Evolutionary conservation across 2,329 filamentous ascomycete genomes (phyloP).

Genomic region (Colletotrichum destructivum): DNA sequence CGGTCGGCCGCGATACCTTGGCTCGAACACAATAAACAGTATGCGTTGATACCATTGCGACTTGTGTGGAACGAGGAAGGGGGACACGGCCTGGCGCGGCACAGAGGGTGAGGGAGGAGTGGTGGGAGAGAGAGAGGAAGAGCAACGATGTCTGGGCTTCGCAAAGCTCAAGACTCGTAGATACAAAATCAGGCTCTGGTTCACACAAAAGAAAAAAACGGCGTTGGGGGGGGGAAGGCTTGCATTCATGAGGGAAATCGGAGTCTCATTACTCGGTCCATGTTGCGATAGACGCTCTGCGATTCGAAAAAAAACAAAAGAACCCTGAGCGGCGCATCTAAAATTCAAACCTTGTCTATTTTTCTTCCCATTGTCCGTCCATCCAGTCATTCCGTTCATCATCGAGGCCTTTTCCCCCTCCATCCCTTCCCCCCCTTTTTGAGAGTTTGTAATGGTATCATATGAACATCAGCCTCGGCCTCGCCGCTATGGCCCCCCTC

Average conservation of each 20-base stretch:
- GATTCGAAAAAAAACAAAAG: neutral
- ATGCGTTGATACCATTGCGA: slow-evolving; percentile 14
- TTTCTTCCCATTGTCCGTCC: slow-evolving; percentile 19
- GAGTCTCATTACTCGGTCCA: slow-evolving; percentile 35
- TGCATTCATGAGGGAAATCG: slow-evolving; percentile 34
- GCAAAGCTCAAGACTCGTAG: neutral
- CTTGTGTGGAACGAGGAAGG: neutral
- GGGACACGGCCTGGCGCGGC: neutral
- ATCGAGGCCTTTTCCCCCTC: slow-evolving; percentile 6
- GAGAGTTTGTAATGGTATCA: slow-evolving; percentile 43
- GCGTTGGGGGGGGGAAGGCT: slow-evolving; percentile 36
- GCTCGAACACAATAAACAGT: neutral
- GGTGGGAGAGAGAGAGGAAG: no score
- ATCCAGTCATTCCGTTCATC: neutral
- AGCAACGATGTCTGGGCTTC: neutral
- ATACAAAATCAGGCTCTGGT: slow-evolving; percentile 19
- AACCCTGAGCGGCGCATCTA: slow-evolving; percentile 21
- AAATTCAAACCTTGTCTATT: slow-evolving; percentile 30
- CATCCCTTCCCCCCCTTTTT: slow-evolving; percentile 10
- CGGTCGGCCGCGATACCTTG: neutral
- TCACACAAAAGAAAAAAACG: slow-evolving; percentile 35
- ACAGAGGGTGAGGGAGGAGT: neutral
- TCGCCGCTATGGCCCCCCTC: neutral
- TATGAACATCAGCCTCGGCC: slow-evolving; percentile 24
- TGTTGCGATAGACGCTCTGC: slow-evolving; percentile 32